Evolutionary conservation across 2,329 filamentous ascomycete species (phyloP).

Genomic region (Cordyceps cateniannulata): DNA sequence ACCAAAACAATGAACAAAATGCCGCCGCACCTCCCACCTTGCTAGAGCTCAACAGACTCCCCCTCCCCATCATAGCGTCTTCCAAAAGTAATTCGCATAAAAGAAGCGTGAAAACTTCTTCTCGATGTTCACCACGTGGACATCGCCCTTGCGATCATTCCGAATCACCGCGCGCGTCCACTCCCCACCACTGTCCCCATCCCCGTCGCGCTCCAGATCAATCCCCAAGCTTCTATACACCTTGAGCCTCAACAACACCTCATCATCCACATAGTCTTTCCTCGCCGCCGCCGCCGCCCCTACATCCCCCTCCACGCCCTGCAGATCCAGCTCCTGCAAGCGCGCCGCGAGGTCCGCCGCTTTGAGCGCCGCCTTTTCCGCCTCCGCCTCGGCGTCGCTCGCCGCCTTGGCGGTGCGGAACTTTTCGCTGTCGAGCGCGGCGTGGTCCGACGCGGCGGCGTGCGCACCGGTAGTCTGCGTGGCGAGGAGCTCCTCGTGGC

Average conservation of each 20-base stretch:
- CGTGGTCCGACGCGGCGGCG: slow-evolving; percentile 74
- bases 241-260: slow-evolving; percentile 70
- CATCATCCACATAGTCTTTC: slow-evolving; percentile 50
- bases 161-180: slow-evolving; percentile 81
- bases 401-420: slow-evolving; percentile 92
- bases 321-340: slow-evolving; percentile 75
- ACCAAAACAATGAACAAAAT: not conserved
- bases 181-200: slow-evolving; percentile 54
- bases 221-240: slow-evolving; percentile 89
- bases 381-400: slow-evolving; percentile 84
- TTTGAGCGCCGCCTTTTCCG: slow-evolving; percentile 80
- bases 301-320: slow-evolving; percentile 61
- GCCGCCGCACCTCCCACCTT: slow-evolving; percentile 11
- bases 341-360: slow-evolving; percentile 67
- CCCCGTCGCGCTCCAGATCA: slow-evolving; percentile 68
- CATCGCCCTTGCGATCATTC: slow-evolving; percentile 81
- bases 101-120: slow-evolving; percentile 86
- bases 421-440: slow-evolving; percentile 86
- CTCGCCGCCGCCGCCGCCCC: slow-evolving; percentile 38
- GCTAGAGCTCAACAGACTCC: not conserved
- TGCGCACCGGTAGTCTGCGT: slow-evolving; percentile 25
- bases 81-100: slow-evolving; percentile 95
- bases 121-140: slow-evolving; percentile 91
- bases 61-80: slow-evolving; percentile 58
- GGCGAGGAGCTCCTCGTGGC: slow-evolving; percentile 65